Evolutionary conservation across 345 rosid species (phyloP), one percentile per base, ranked within the genome.

Genomic region (Hypericum perforatum): DNA sequence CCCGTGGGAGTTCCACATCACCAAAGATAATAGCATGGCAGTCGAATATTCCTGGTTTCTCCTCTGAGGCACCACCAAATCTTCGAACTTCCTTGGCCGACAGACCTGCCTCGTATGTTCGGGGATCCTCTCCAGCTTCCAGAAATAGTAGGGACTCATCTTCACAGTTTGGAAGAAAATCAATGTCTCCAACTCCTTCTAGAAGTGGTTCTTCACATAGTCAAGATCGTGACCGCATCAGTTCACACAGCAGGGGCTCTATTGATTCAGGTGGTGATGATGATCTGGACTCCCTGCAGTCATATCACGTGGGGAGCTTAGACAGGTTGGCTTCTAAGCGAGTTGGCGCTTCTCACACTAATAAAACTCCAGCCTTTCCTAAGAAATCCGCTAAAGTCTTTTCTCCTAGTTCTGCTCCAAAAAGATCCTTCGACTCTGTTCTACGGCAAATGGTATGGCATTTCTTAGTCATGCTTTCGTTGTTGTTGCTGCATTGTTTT

Each of bases 51-150:
- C 87, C 98, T 45, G 97, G 97, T 57, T 88, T 92, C 74, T 83
- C 98, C 48, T 76, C 83, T 67, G 99, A 92, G 54, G 97, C 82
- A 45, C 99, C 99, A 0, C 97, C 95, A n/a, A 92, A 89, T 78
- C 97, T 92, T 45, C 81, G 94, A 53, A 92, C 99, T 63, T 92
- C 98, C 56, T 63, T 85, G 72, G 82, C 78, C 67, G 97, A 92
- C 76, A 86, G 94, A 58, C 95, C 99, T 0, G 82, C 87, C 52
- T 73, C 99, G 29, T 92, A 89, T 52, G 89, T 89, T 63, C 81
- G 99, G 79, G 97, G 99, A 38, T 85, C 91, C 63, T 89, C 97
- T 8, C 97, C 99, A 51, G 98, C 97, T 46, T 92, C 98, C 58
- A 80, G 84, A 73, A 88, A 80, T 73, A 81, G 94, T 11, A 77